phyloP scores from a whole-genome alignment of 2,329 filamentous ascomycete genomes.

The Nectriaceae sp. region DNA sequence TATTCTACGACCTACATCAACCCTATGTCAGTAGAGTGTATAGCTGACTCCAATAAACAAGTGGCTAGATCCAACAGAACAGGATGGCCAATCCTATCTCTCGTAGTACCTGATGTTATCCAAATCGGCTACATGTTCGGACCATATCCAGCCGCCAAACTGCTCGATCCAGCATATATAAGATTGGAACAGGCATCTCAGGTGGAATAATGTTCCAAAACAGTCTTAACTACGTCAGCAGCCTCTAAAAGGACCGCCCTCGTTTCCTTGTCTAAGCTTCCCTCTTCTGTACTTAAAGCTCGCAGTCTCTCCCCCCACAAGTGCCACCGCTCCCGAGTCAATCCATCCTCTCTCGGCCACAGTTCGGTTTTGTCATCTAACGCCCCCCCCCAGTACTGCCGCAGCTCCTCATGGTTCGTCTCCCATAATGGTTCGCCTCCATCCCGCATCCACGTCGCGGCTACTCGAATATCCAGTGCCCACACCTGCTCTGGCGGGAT shows the following conservation, averaged over 20 bases:
- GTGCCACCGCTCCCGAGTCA: not conserved
- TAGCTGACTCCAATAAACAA: too few species aligned
- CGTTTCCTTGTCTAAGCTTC: not conserved
- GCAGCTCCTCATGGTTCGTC: not conserved
- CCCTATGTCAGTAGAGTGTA: too few species aligned
- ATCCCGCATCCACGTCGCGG: not conserved
- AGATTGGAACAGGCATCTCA: too few species aligned
- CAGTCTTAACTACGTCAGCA: not conserved
- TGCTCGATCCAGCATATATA: too few species aligned
- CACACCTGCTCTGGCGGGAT: not conserved
- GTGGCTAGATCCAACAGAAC: too few species aligned
- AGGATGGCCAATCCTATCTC: too few species aligned
- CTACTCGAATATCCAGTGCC: not conserved
- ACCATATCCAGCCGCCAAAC: too few species aligned
- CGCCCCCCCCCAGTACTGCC: not conserved
- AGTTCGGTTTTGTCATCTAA: not conserved
- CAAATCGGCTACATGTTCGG: too few species aligned
- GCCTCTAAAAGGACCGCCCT: not conserved
- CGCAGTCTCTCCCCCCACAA: not conserved
- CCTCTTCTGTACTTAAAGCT: not conserved
- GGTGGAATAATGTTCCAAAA: too few species aligned
- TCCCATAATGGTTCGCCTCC: not conserved
- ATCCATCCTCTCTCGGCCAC: not conserved
- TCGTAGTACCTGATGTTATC: too few species aligned
- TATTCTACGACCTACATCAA: too few species aligned